Percentiles rank a stretch among this genome's conserved stretches.
Evolutionary conservation across 108 stramenopile species (phyloP).

Genomic region (Cyclotella baltica): DNA sequence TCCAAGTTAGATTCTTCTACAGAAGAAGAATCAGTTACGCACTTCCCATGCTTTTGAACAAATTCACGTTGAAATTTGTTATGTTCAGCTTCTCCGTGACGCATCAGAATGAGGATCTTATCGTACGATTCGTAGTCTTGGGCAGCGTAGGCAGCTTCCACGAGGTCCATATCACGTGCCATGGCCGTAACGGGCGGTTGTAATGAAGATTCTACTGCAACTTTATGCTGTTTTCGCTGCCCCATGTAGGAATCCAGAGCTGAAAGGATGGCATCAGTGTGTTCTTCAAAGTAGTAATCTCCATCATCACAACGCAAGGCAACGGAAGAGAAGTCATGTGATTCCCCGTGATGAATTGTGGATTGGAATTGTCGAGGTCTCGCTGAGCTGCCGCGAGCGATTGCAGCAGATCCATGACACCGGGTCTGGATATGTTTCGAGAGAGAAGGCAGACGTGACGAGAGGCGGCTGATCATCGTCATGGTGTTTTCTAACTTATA

Average conservation of each 20-base stretch:
- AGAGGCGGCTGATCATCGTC: conserved; percentile 17
- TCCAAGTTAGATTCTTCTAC: conserved; percentile 47
- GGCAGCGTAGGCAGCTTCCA: conserved; percentile 43
- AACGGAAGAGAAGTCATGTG: conserved; percentile 39
- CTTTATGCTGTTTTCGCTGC: conserved; percentile 8
- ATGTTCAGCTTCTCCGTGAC: conserved; percentile 56
- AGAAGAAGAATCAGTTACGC: neutral
- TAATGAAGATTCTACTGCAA: neutral
- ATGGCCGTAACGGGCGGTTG: conserved; percentile 25
- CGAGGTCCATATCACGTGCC: conserved; percentile 45
- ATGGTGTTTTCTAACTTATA: neutral
- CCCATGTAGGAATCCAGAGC: conserved; percentile 27
- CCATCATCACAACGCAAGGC: conserved; percentile 46
- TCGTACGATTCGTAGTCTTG: conserved; percentile 50
- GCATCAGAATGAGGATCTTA: conserved; percentile 50
- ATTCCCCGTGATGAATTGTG: conserved; percentile 31
- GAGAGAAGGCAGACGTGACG: neutral
- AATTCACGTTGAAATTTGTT: conserved; percentile 50
- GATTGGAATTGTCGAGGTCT: conserved; percentile 31
- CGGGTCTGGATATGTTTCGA: conserved; percentile 17
- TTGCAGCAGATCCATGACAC: conserved; percentile 33
- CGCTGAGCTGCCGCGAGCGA: conserved; percentile 19
- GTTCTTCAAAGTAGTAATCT: conserved; percentile 56
- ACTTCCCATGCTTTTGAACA: conserved; percentile 26
- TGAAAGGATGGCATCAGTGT: conserved; percentile 40